These are phyloP conservation scores for Coemansia furcata DNA, from an alignment of 192 early-diverging fungal species.

Conservation along the genomic window DNA sequence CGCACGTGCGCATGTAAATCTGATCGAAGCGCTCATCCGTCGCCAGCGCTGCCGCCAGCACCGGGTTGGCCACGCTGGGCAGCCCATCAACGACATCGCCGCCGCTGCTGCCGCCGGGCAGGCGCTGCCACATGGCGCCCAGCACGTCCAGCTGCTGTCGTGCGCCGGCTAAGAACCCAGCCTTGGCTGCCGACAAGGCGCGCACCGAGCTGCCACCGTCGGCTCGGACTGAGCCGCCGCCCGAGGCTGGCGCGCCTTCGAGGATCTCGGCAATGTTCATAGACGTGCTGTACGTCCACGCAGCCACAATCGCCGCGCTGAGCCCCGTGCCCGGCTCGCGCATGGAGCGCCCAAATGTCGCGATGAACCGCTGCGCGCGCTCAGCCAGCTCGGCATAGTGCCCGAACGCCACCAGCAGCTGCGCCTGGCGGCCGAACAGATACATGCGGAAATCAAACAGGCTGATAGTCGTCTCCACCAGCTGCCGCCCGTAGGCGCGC, in stretches of 20 bases:
- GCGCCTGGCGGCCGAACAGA: slow-evolving; percentile 88
- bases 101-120: slow-evolving; percentile 1
- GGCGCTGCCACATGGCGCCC: slow-evolving; percentile 25
- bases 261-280: slow-evolving; percentile 52
- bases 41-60: slow-evolving; percentile 43
- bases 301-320: slow-evolving; percentile 30
- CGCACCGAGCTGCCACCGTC: neutral
- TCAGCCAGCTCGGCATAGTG: slow-evolving; percentile 41
- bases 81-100: neutral
- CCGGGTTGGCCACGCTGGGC: slow-evolving; percentile 27
- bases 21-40: slow-evolving; percentile 47
- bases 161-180: slow-evolving; percentile 46
- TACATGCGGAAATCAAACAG: slow-evolving; percentile 98
- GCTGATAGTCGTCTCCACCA: slow-evolving; percentile 85
- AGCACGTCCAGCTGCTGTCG: slow-evolving; percentile 47
- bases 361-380: slow-evolving; percentile 41
- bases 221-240: slow-evolving; percentile 8
- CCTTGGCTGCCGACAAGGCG: slow-evolving; percentile 43
- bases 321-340: slow-evolving; percentile 37
- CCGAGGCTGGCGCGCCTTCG: slow-evolving; percentile 34
- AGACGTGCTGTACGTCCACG: slow-evolving; percentile 49
- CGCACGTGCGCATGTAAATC: slow-evolving; percentile 46
- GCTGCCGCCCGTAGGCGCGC: slow-evolving; percentile 85
- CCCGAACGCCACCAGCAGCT: slow-evolving; percentile 68
- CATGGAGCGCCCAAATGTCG: slow-evolving; percentile 33